A percentile compares a stretch with the other conserved stretches of the same genome.
Conservation (phyloP, 179 eudicot genomes). For the Beta macrorhiza region DNA sequence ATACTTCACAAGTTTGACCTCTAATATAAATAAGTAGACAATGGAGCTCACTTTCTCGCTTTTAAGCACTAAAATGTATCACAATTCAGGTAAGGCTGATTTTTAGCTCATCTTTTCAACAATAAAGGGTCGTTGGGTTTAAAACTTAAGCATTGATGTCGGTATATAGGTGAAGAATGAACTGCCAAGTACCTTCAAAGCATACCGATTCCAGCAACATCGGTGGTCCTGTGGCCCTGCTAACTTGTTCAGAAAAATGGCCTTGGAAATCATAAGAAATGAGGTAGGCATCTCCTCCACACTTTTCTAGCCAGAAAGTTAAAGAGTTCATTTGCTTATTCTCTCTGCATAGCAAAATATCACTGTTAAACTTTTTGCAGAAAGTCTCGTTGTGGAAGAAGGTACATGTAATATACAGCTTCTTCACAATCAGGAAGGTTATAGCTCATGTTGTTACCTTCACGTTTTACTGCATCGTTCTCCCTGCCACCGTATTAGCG, state of each 20-base stretch:
- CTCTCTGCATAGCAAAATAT: not conserved
- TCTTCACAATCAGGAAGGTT: slow-evolving; percentile 80
- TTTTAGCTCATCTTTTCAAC: not conserved
- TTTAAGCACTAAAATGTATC: not conserved
- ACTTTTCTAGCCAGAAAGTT: not conserved
- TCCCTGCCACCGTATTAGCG: slow-evolving; percentile 66
- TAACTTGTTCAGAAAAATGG: slow-evolving; percentile 64
- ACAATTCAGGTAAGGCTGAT: not conserved
- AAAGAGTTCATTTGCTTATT: not conserved
- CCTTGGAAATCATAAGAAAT: slow-evolving; percentile 46
- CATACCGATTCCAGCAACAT: slow-evolving; percentile 68
- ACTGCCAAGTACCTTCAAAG: slow-evolving; percentile 69
- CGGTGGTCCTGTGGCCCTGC: slow-evolving; percentile 84
- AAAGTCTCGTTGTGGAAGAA: slow-evolving; percentile 73
- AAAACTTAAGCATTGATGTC: not conserved
- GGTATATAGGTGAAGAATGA: slow-evolving; percentile 56
- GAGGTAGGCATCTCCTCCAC: slow-evolving; percentile 34
- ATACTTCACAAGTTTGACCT: no score
- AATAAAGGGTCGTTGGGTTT: not conserved
- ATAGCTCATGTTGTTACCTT: slow-evolving; percentile 79
- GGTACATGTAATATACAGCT: slow-evolving; percentile 75
- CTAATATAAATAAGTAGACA: not conserved
- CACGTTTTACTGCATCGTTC: slow-evolving; percentile 63
- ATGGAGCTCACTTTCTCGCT: not conserved
- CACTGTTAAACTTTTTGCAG: slow-evolving; percentile 38